Conservation (phyloP, 1,139 yeast genomes). For the Zygosaccharomyces pseudobailii region DNA sequence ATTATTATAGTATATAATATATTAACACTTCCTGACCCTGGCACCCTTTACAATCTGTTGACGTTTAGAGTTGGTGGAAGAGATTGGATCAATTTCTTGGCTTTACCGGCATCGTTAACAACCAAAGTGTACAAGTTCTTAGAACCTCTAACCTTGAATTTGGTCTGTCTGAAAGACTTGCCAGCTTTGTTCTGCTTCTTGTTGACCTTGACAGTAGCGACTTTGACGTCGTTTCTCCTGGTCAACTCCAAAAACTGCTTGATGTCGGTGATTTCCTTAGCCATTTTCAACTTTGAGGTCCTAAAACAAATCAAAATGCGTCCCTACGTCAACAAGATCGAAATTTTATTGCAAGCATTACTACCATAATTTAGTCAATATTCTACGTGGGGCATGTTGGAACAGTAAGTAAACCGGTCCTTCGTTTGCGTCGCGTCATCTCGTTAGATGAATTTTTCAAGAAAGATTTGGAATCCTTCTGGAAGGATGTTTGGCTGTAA, state of each 20-base stretch:
- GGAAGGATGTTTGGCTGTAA: not conserved
- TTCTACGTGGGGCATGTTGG: not conserved
- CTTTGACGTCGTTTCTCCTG: constrained; percentile 93
- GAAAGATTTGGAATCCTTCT: not conserved
- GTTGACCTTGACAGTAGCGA: constrained; percentile 89
- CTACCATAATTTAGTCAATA: not conserved
- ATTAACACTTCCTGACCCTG: constrained; percentile 7
- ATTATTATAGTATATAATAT: constrained; percentile 14
- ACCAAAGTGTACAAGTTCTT: constrained; percentile 93
- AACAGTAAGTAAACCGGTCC: not conserved
- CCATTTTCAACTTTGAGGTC: constrained; percentile 25
- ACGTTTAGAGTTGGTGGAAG: constrained; percentile 92
- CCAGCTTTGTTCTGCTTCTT: constrained; percentile 81
- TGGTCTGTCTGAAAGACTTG: constrained; percentile 86
- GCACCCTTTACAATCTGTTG: constrained; percentile 50
- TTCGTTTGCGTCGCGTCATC: not conserved
- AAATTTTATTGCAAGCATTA: not conserved
- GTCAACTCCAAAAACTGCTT: constrained; percentile 97
- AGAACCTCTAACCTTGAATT: constrained; percentile 98
- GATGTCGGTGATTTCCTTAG: constrained; percentile 84
- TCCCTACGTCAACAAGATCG: not conserved
- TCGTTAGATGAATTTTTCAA: not conserved
- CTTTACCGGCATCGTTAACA: constrained; percentile 95
- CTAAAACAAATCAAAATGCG: not conserved
- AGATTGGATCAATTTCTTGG: constrained; percentile 96